Base-by-base conservation (phyloP, 371 early-diverging fungal genomes). In the Rhizopus delemar region DNA sequence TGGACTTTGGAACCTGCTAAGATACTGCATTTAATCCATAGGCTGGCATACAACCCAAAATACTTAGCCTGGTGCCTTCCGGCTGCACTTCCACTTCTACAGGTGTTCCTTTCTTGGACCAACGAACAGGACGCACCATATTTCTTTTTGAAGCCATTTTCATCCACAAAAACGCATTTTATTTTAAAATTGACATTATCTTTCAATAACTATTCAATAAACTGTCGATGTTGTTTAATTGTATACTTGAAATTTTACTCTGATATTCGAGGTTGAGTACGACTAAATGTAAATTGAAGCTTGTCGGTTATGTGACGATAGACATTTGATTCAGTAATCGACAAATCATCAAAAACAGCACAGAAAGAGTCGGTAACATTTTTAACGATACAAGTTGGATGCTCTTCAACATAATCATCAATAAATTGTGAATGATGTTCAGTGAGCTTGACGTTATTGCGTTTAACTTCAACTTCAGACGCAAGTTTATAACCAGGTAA, bases 21-120 rank as follows among this genome's bases (percentile, higher is more conserved):
- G 59, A 59, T 52, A 59, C 46, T 52, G 41, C 52, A 45, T 46
- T 59, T 13, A 58, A 51, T 58, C 46, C 52, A 59, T 59, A 46
- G 38, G 36, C 53, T 46, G 59, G 45, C 52, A 59, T 52, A 28
- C 43, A 59, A 36, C 52, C 46, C 59, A 52, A 35, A 52, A 52
- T 53, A 46, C 53, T 52, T 53, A 59, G 36, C 6, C 52, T 59
- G 36, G 46, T 59, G 46, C 38, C 56, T 56, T 56, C 46, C 28
- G 35, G 36, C 36, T 59, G 46, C 36, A 59, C 52, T 46, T 59
- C 59, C 59, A 59, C 53, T 59, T 59, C 52, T 28, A 29, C 46
- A 53, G 53, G 53, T 59, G 43, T 52, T 51, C 46, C 46, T 52
- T 59, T 59, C 35, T 52, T 59, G 29, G 38, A 59, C 53, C 59